phyloP scores from a whole-genome alignment of 495 filamentous ascomycete genomes.

The Aspergillus taichungensis region DNA sequence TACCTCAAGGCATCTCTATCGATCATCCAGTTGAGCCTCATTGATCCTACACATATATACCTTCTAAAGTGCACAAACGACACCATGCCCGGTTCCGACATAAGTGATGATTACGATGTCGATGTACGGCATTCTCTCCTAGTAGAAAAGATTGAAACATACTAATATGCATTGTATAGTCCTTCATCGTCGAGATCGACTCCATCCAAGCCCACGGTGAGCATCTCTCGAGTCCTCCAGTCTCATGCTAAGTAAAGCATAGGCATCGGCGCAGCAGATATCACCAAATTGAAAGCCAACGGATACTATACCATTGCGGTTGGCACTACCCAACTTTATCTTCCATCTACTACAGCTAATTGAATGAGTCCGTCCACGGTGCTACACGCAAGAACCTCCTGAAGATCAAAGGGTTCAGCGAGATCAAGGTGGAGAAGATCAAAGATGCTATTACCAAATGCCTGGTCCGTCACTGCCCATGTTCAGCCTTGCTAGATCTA shows the following conservation, averaged over 20 bases:
- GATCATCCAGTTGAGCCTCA: too few species aligned
- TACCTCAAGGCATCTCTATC: not conserved
- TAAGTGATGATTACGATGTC: conserved; percentile 46
- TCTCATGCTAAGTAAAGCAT: not conserved
- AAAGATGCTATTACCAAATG: conserved; percentile 71
- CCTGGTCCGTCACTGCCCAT: conserved; percentile 35
- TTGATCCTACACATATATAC: not conserved
- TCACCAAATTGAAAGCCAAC: conserved; percentile 62
- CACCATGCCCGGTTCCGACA: conserved; percentile 42
- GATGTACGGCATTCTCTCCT: conserved; percentile 32
- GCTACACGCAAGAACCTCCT: conserved; percentile 57
- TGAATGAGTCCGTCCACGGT: conserved; percentile 50
- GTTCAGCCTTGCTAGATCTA: not conserved
- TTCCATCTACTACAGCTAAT: conserved; percentile 1
- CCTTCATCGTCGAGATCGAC: conserved; percentile 67
- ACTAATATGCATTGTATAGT: conserved; percentile 14
- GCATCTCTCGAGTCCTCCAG: not conserved
- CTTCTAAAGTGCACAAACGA: not conserved
- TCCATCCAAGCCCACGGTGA: conserved; percentile 63
- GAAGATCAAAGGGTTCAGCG: conserved; percentile 75
- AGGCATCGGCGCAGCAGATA: conserved; percentile 68
- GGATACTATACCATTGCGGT: conserved; percentile 67
- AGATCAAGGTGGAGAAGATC: conserved; percentile 74
- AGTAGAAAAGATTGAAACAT: not conserved
- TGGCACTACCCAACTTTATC: not conserved